phyloP scores from a whole-genome alignment of 2,329 filamentous ascomycete genomes.

The Pseudocercospora fuligena region DNA sequence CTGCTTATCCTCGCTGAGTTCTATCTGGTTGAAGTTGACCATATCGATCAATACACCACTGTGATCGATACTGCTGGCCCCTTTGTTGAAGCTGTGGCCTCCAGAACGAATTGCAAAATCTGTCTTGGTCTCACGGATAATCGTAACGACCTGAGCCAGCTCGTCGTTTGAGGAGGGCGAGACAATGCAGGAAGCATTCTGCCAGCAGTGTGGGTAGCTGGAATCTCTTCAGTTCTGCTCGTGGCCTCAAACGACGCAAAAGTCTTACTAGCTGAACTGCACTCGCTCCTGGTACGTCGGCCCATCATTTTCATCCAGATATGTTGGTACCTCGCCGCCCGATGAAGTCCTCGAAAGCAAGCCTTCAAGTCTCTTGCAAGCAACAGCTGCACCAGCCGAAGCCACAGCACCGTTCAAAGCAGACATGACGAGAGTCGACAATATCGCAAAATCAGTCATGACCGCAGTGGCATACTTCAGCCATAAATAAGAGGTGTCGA shows the following conservation, averaged over 20 bases:
- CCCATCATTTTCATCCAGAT: neutral
- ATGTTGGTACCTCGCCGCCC: neutral
- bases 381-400: neutral
- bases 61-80: neutral
- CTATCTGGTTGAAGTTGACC: neutral
- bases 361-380: neutral
- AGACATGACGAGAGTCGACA: neutral
- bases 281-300: neutral
- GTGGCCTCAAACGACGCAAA: neutral
- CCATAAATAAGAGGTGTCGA: too few relatives aligned
- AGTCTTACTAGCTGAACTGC: neutral
- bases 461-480: too few relatives aligned
- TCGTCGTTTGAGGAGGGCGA: neutral
- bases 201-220: neutral
- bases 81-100: neutral
- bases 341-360: neutral
- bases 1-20: neutral
- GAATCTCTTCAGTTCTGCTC: neutral
- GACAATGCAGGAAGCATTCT: neutral
- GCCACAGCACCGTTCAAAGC: neutral
- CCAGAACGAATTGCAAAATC: slow-evolving; percentile 2
- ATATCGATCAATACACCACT: slow-evolving; percentile 4
- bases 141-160: neutral
- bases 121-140: neutral
- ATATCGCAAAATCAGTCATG: too few relatives aligned